phyloP scores from a whole-genome alignment of 2,329 filamentous ascomycete genomes.

The Botrytis squamosa region DNA sequence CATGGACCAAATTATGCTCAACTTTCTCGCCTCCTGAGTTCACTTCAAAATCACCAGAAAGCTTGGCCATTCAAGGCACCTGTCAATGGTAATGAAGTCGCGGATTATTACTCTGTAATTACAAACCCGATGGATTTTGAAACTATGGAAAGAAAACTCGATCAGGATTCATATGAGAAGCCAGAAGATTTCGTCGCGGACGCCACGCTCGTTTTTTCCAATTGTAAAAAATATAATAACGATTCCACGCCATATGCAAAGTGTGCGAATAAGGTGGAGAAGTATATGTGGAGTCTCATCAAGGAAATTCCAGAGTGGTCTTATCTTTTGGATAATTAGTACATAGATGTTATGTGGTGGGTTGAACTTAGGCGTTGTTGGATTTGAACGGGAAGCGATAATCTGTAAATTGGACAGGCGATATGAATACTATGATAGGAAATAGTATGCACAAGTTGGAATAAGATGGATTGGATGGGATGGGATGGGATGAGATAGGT shows the following conservation, averaged over 20 bases:
- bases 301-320: conserved; percentile 93
- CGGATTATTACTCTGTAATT: conserved; percentile 99
- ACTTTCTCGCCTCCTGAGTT: conserved; percentile 86
- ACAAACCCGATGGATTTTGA: conserved; percentile 95
- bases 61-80: conserved; percentile 95
- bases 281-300: conserved; percentile 94
- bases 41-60: conserved; percentile 88
- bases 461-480: too few relatives aligned
- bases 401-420: background rate
- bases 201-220: conserved; percentile 85
- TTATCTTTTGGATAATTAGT: conserved; percentile 39
- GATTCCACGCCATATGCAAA: conserved; percentile 95
- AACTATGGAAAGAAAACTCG: conserved; percentile 94
- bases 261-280: conserved; percentile 87
- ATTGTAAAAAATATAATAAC: conserved; percentile 95
- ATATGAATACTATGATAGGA: background rate
- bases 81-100: conserved; percentile 92
- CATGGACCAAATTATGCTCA: conserved; percentile 97
- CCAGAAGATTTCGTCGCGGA: conserved; percentile 93
- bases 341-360: background rate
- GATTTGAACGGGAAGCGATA: background rate
- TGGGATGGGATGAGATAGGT: background rate
- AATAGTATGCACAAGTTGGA: background rate
- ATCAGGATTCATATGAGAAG: conserved; percentile 85
- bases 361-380: background rate